Percentiles rank a stretch among this genome's conserved stretches.
phyloP scores from a whole-genome alignment of 441 rosid genomes.

The Jatropha podagrica region DNA sequence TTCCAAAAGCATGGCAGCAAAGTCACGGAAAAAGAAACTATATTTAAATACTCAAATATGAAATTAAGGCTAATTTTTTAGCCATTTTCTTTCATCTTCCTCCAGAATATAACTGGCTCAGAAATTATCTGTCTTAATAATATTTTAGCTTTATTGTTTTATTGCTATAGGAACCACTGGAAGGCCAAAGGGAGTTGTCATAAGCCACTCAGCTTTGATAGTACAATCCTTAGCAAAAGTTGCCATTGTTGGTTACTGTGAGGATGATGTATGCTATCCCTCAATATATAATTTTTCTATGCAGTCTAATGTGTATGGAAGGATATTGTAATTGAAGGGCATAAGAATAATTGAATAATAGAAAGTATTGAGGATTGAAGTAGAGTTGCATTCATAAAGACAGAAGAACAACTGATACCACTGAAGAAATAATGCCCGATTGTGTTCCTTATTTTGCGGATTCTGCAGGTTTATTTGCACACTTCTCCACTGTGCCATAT shows the following conservation, averaged over 20 bases:
- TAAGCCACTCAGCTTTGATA: slow-evolving; percentile 74
- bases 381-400: slow-evolving; percentile 9
- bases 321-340: background rate
- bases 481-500: slow-evolving; percentile 83
- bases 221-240: slow-evolving; percentile 86
- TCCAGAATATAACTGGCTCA: slow-evolving; percentile 1
- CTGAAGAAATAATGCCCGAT: background rate
- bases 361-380: background rate
- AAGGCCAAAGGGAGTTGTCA: slow-evolving; percentile 76
- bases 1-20: background rate
- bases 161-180: slow-evolving; percentile 76
- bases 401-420: background rate
- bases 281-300: slow-evolving; percentile 14
- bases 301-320: background rate
- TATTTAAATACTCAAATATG: background rate
- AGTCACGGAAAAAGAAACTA: background rate
- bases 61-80: background rate
- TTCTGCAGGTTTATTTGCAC: slow-evolving; percentile 81
- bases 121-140: background rate
- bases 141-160: slow-evolving; percentile 13
- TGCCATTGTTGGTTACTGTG: slow-evolving; percentile 68
- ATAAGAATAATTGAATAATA: background rate
- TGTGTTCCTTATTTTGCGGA: slow-evolving; percentile 14
- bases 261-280: slow-evolving; percentile 71
- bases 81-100: background rate